Conservation (phyloP, 2,329 filamentous ascomycete species). For the Fusarium zealandicum region DNA sequence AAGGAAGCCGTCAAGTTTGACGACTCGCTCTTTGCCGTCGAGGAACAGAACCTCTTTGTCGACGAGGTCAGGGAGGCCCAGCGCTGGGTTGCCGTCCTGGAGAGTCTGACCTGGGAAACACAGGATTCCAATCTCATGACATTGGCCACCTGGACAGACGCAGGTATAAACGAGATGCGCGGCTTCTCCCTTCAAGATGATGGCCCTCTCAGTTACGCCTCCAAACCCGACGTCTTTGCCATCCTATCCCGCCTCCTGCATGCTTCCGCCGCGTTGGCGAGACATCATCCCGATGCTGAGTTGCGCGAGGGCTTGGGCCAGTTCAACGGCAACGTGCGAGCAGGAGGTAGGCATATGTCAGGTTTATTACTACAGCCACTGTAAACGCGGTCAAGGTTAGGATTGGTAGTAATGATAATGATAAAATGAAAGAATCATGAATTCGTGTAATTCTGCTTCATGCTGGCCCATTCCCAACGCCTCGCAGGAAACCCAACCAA, state of each 20-base stretch:
- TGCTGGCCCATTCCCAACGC: conserved; percentile 26
- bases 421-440: conserved; percentile 13
- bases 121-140: conserved; percentile 36
- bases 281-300: conserved; percentile 19
- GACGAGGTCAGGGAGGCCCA: conserved; percentile 79
- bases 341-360: conserved; percentile 38
- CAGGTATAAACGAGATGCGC: conserved; percentile 56
- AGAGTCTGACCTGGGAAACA: conserved; percentile 31
- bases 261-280: conserved; percentile 47
- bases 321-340: conserved; percentile 5
- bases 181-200: conserved; percentile 53
- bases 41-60: conserved; percentile 94
- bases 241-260: conserved; percentile 60
- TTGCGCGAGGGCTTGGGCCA: conserved; percentile 22
- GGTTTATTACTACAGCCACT: conserved; percentile 39
- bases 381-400: conserved; percentile 5
- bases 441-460: conserved; percentile 17
- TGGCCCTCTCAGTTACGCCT: conserved; percentile 76
- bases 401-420: not conserved
- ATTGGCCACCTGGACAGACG: conserved; percentile 56
- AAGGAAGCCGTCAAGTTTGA: conserved; percentile 59
- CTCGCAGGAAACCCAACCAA: conserved; percentile 22
- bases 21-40: conserved; percentile 79
- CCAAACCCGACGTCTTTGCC: conserved; percentile 71
- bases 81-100: conserved; percentile 68